Percentiles rank a stretch among this genome's conserved stretches.
Conservation (phyloP, 163 green algal genomes). For the Chlorella variabilis region DNA sequence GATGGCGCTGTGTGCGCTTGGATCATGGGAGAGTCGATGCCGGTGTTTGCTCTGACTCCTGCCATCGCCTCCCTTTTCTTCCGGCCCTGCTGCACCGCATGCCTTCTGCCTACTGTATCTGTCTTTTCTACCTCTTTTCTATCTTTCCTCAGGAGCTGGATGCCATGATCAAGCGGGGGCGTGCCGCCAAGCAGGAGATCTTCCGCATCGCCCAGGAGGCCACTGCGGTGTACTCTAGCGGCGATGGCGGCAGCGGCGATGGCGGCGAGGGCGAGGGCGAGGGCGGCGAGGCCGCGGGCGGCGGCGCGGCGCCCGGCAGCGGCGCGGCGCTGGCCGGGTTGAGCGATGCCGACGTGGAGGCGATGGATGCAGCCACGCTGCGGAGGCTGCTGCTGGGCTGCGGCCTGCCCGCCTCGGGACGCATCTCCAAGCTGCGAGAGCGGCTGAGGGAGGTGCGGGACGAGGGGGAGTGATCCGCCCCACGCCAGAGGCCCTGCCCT, state of each 20-base stretch:
- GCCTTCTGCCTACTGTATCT: neutral
- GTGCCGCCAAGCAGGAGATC: constrained; percentile 39
- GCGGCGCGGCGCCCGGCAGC: too few species aligned
- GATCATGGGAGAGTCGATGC: too few species aligned
- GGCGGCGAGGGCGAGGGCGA: neutral
- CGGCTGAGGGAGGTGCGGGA: constrained; percentile 36
- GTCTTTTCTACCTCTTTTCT: too few species aligned
- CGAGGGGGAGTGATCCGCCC: neutral
- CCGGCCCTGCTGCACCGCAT: neutral
- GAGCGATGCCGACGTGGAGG: constrained; percentile 41
- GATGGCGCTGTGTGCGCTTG: too few species aligned
- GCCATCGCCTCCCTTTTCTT: too few species aligned
- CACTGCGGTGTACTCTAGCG: constrained; percentile 3
- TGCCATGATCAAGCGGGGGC: constrained; percentile 38
- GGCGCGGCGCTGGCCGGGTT: neutral
- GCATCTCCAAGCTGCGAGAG: constrained; percentile 42
- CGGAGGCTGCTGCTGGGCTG: constrained; percentile 23
- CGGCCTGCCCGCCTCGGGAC: constrained; percentile 26
- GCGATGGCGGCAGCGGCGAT: neutral
- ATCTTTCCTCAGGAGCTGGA: constrained; percentile 45
- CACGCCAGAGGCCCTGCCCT: too few species aligned
- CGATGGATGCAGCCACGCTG: constrained; percentile 37
- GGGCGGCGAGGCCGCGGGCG: neutral
- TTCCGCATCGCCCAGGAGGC: constrained; percentile 35
- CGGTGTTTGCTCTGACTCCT: neutral